Evolutionary conservation across 345 rosid genomes (phyloP).

Genomic region (Corchorus olitorius): DNA sequence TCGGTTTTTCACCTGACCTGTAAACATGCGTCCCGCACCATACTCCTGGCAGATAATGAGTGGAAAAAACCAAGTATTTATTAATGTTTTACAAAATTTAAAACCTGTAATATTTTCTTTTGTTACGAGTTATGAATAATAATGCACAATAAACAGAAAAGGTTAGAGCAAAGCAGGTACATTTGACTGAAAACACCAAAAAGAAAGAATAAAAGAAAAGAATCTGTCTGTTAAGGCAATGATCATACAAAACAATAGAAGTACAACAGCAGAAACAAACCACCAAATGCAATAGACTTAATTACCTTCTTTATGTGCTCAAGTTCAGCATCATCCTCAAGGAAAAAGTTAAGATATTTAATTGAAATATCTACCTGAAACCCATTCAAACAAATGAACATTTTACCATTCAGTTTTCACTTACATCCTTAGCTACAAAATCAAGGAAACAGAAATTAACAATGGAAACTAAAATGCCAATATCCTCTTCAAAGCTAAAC

Average conservation of each 20-base stretch:
- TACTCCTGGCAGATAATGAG: slow-evolving; percentile 53
- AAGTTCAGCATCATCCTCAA: slow-evolving; percentile 84
- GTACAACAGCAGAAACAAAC: background rate
- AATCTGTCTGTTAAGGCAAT: background rate
- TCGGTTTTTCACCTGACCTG: slow-evolving; percentile 77
- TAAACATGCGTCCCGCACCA: slow-evolving; percentile 81
- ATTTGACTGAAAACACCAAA: background rate
- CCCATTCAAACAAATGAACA: background rate
- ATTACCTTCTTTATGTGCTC: slow-evolving; percentile 76
- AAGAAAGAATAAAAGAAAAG: background rate
- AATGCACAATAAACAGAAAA: background rate
- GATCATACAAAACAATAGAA: background rate
- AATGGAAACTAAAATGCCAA: background rate
- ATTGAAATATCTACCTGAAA: slow-evolving; percentile 84
- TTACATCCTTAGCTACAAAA: background rate
- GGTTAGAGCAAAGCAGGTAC: background rate
- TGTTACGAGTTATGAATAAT: too few species aligned
- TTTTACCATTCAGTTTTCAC: background rate
- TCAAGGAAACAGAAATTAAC: background rate
- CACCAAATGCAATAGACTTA: background rate
- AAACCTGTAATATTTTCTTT: background rate
- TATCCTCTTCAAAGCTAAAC: background rate
- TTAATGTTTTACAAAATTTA: background rate
- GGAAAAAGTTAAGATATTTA: slow-evolving; percentile 76
- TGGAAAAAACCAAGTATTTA: background rate